A percentile compares a stretch with the other conserved stretches of the same genome.
phyloP scores from a whole-genome alignment of 768 basidiomycete species.

The Tylopilus sp. region DNA sequence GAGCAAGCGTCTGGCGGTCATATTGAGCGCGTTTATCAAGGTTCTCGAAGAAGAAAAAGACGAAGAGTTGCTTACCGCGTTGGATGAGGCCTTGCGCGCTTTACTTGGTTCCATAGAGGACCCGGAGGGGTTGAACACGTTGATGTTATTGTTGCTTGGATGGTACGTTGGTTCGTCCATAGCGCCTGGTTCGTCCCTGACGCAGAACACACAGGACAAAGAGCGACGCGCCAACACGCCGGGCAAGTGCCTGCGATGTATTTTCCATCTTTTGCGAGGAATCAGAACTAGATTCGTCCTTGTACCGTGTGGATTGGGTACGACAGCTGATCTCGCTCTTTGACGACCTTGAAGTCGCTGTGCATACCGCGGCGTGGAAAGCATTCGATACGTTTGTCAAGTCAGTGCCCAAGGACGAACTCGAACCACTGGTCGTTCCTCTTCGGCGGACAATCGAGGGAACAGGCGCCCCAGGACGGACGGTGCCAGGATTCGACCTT shows the following conservation, averaged over 20 bases:
- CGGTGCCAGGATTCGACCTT: constrained; percentile 83
- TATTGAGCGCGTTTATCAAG: constrained; percentile 77
- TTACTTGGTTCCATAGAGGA: constrained; percentile 79
- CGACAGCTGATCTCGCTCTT: constrained; percentile 80
- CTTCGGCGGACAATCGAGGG: constrained; percentile 85
- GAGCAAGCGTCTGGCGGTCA: constrained; percentile 75
- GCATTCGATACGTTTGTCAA: constrained; percentile 88
- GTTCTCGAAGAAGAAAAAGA: constrained; percentile 67
- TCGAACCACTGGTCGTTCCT: constrained; percentile 87
- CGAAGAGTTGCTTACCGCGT: constrained; percentile 65
- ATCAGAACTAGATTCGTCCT: constrained; percentile 72
- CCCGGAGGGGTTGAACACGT: constrained; percentile 80
- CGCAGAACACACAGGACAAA: too few relatives aligned
- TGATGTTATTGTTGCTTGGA: constrained; percentile 86
- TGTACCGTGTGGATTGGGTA: constrained; percentile 94
- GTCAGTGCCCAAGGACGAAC: constrained; percentile 86
- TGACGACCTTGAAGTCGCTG: constrained; percentile 71
- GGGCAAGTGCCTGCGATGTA: constrained; percentile 74
- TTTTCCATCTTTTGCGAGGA: constrained; percentile 83
- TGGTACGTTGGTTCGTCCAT: too few relatives aligned
- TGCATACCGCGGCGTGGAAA: constrained; percentile 79
- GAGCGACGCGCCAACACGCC: constrained; percentile 61
- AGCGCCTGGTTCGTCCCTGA: too few relatives aligned
- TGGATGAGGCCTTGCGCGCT: constrained; percentile 72
- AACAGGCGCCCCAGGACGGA: constrained; percentile 70